Evolutionary conservation across 164 flowering plant genomes (phyloP).

Genomic region (Sedum album): DNA sequence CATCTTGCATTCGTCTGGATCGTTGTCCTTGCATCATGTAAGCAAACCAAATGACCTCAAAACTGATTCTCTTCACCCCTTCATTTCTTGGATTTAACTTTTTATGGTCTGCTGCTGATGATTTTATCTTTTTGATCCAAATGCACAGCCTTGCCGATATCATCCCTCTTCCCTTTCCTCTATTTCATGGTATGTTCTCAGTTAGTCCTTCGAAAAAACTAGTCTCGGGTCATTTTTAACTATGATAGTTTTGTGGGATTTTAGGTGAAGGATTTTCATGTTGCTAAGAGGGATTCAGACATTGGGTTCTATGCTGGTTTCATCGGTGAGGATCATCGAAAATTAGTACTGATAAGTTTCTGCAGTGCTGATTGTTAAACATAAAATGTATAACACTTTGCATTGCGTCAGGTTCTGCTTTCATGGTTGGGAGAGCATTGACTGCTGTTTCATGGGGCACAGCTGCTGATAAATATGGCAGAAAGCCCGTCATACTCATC

Average conservation of each 20-base stretch:
- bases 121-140: too few relatives aligned
- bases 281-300: neutral
- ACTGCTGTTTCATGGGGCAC: slow-evolving; percentile 78
- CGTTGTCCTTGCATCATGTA: neutral
- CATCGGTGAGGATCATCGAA: neutral
- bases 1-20: neutral
- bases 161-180: neutral
- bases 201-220: neutral
- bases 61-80: neutral
- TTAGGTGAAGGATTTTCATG: neutral
- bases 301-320: neutral
- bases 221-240: neutral
- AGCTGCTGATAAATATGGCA: slow-evolving; percentile 70
- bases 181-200: neutral
- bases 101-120: too few relatives aligned
- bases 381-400: neutral
- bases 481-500: slow-evolving; percentile 64
- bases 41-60: neutral
- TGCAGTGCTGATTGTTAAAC: neutral
- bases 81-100: neutral
- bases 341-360: neutral
- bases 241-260: too few relatives aligned
- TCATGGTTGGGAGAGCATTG: slow-evolving; percentile 79
- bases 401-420: slow-evolving; percentile 42
- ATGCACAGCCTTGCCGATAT: neutral